Evolutionary conservation across 257 asterid genomes (phyloP).

Genomic region (Rehmannia glutinosa): DNA sequence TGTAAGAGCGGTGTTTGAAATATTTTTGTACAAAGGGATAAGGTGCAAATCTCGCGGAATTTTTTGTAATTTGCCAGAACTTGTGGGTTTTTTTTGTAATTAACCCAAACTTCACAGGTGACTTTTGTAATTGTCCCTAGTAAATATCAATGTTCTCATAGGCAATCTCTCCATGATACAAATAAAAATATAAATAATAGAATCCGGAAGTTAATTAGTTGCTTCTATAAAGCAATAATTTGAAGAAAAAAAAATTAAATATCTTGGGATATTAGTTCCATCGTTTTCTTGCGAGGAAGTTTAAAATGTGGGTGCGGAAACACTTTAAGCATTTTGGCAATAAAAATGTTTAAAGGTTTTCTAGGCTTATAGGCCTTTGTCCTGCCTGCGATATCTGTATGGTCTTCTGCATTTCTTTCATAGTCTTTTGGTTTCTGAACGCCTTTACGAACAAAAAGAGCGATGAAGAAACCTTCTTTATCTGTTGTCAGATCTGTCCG

Average conservation of each 20-base stretch:
- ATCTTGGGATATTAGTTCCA: not conserved
- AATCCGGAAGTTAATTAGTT: not conserved
- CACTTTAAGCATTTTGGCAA: constrained; percentile 37
- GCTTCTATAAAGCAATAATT: not conserved
- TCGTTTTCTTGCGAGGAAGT: not conserved
- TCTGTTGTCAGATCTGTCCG: constrained; percentile 58
- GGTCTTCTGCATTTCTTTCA: not conserved
- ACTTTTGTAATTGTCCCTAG: too few species aligned
- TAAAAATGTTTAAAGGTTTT: constrained; percentile 14
- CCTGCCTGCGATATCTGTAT: too few species aligned
- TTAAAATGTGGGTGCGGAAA: not conserved
- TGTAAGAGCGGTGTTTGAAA: too few species aligned
- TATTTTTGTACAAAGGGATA: too few species aligned
- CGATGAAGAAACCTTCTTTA: constrained; percentile 88
- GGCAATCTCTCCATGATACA: too few species aligned
- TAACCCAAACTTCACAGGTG: too few species aligned
- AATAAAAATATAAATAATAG: too few species aligned
- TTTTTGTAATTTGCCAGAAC: too few species aligned
- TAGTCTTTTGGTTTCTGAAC: not conserved
- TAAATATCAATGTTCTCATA: not conserved
- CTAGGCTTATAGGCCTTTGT: not conserved
- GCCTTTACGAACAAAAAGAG: constrained; percentile 51
- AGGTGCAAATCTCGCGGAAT: too few species aligned
- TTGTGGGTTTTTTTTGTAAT: too few species aligned
- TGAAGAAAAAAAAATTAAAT: not conserved